A percentile compares a stretch with the other conserved stretches of the same genome.
Evolutionary conservation across 176 grass and related monocot species (phyloP).

Genomic region (Paspalum notatum): DNA sequence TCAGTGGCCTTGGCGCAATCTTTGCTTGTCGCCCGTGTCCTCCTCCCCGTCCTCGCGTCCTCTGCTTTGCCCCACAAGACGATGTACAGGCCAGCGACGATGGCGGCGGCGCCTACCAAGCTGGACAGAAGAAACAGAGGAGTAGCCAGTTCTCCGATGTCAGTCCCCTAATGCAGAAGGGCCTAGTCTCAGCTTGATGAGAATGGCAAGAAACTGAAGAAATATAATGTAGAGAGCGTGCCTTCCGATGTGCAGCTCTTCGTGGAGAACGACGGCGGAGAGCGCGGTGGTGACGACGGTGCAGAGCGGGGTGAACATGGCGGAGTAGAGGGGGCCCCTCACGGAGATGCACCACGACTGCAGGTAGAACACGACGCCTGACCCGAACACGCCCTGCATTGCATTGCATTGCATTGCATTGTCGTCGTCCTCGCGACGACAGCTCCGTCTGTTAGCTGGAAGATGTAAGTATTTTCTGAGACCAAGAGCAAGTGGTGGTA

Average conservation of each 20-base stretch:
- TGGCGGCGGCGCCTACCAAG: conserved; percentile 41
- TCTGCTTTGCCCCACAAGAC: conserved; percentile 54
- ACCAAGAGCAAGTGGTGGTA: not conserved
- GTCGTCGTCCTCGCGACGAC: too few relatives aligned
- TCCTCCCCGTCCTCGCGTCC: conserved; percentile 11
- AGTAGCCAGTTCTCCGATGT: too few relatives aligned
- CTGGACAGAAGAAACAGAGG: not conserved
- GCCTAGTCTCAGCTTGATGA: too few relatives aligned
- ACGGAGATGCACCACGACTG: conserved; percentile 72
- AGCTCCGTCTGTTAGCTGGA: too few relatives aligned
- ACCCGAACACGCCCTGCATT: conserved; percentile 62
- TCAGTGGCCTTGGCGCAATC: not conserved
- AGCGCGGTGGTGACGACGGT: conserved; percentile 60
- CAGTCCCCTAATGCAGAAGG: not conserved
- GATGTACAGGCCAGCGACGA: conserved; percentile 43
- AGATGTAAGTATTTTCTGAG: too few relatives aligned
- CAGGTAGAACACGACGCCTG: conserved; percentile 68
- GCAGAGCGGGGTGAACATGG: conserved; percentile 72
- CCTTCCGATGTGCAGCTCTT: conserved; percentile 70
- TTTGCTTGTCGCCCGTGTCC: not conserved
- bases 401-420: too few relatives aligned
- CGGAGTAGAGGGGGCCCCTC: conserved; percentile 70
- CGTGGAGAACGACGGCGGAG: conserved; percentile 46
- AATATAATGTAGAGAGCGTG: not conserved
- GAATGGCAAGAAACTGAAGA: not conserved